Base-by-base conservation (phyloP, 2,329 filamentous ascomycete genomes). In the Apiospora malaysiana region DNA sequence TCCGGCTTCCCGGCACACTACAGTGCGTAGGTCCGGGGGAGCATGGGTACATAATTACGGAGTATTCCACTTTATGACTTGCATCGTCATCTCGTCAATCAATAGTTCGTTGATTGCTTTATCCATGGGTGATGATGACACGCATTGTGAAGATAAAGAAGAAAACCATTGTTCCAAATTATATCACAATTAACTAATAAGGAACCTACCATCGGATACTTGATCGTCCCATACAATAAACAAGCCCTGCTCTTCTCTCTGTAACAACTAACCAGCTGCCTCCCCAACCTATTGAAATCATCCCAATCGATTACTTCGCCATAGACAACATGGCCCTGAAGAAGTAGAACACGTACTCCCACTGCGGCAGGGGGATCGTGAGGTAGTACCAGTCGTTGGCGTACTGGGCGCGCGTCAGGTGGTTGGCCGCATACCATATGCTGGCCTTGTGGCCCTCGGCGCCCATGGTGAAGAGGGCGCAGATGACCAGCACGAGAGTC, bases 331-430 rank as follows among this genome's bases (percentile, higher is more conserved):
- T 14, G 23, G 18, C 45, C 25, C 2, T 23, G n/a, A 40, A 14
- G 12, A 40, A 21, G 9, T 68, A 23, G n/a, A 21, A 68, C 8
- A 23, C 9, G 47, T 45, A 67, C 43, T 25, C 21, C 32, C 51
- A 21, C 27, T 68, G 45, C 37, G 67, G 67, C n/a, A 68, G 21
- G 32, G 46, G 45, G 9, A 68, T 9, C n/a, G 21, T 51, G 9
- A 68, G 8, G 27, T 68, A 68, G 21, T 40, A 68, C 45, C 46
- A 49, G 9, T 51, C 45, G 45, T 68, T 49, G 45, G 37, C 67
- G n/a, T 68, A 68, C 67, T 49, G 46, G 46, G 67, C 67, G 25
- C 67, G 45, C 37, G 45, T 68, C 45, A 56, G 5, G 46, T 68
- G n/a, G 46, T 68, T 68, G 46, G 47, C 46, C 46, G 32, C 21